These are phyloP conservation scores for Phytophthora sojae DNA, from an alignment of 352 stramenopile genomes.

Conservation along the genomic window DNA sequence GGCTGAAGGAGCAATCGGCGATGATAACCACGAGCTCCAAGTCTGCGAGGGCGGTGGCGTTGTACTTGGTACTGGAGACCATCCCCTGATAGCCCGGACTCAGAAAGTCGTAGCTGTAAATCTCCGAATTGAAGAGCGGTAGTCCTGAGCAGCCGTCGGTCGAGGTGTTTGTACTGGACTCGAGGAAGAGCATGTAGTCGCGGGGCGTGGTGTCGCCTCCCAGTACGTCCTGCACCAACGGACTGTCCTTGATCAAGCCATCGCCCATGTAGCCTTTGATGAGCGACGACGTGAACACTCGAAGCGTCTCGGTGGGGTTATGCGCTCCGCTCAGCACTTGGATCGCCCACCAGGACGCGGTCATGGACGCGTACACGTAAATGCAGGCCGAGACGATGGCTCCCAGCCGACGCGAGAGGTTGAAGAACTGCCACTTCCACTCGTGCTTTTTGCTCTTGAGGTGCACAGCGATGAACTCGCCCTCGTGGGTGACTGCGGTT, in stretches of 20 bases:
- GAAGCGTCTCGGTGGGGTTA: conserved; percentile 18
- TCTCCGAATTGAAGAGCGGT: conserved; percentile 7
- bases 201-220: conserved; percentile 31
- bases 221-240: conserved; percentile 28
- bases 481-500: conserved; percentile 11
- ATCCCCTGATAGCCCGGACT: conserved; percentile 31
- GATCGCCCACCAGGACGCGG: conserved; percentile 31
- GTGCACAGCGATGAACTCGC: conserved; percentile 15
- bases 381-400: conserved; percentile 23
- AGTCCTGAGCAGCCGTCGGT: conserved; percentile 24
- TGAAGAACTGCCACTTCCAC: conserved; percentile 29
- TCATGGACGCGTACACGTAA: conserved; percentile 41
- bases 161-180: conserved; percentile 20
- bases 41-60: conserved; percentile 34
- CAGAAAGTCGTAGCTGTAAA: conserved; percentile 49
- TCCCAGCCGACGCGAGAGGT: conserved; percentile 30
- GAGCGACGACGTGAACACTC: conserved; percentile 20
- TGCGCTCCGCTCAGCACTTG: conserved; percentile 26
- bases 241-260: conserved; percentile 37
- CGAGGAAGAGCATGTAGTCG: conserved; percentile 42
- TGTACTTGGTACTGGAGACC: conserved; percentile 38
- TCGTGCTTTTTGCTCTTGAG: conserved; percentile 21
- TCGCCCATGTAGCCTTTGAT: conserved; percentile 39
- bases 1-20: conserved; percentile 45
- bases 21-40: conserved; percentile 47